Base-by-base conservation (phyloP, 2,329 filamentous ascomycete species). In the Orbilia brochopaga region DNA sequence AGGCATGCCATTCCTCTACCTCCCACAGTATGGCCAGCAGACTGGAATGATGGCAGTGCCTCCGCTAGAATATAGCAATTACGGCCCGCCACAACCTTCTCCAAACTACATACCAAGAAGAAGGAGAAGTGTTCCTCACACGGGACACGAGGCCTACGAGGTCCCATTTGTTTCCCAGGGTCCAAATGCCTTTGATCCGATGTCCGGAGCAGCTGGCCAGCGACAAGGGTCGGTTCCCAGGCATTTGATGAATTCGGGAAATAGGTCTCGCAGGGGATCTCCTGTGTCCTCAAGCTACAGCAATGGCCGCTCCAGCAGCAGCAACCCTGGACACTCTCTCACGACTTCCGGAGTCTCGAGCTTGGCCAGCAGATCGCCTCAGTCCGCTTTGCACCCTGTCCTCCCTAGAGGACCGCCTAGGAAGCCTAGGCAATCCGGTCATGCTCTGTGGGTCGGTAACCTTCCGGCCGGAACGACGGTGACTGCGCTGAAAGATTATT, bases 381-480 rank as follows among this genome's bases (percentile, higher is more conserved):
- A 55, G 8, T 65, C 61, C 2, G 57, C 52, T 27, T 50, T 67
- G 17, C 75, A 75, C 58, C 76, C 75, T 15, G 72, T 74, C 8
- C 65, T 77, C 35, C 85, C 85, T 35, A 83, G 86, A 75, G 87
- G 87, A n/a, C 86, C 86, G 2, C 86, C 86, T 37, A 82, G 87
- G 75, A 89, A 88, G 76, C 87, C 87, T 5, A 86, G 84, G 76
- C 85, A 88, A 77, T 87, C 84, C 82, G 93, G 92, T 0, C 90
- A 96, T 78, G 93, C 93, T 0, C 87, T 97, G 19, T 97, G 94
- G 93, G 91, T 97, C 27, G 94, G 94, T 44, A 97, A 97, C 78
- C 83, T 97, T 0, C 92, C 93, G 2, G 90, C 91, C 0, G 89
- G 91, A 54, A 90, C 92, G 0, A 88, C 88, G 44, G 83, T 97